Conservation (phyloP, 2,329 filamentous ascomycete species). For the Arthrinium phaeospermum region DNA sequence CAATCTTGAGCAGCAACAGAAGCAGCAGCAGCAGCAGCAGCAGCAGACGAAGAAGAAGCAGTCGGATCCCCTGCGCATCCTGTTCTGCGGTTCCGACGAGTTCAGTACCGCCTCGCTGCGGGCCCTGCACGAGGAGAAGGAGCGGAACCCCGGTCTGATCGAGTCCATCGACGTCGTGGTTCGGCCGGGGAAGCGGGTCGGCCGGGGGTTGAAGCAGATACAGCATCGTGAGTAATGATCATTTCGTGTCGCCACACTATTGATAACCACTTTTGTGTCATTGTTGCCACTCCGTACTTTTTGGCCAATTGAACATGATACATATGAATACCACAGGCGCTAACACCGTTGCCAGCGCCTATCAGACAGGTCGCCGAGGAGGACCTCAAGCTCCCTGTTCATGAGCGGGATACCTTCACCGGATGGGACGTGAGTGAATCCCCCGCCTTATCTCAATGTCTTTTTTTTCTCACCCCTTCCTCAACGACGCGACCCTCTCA, state of each 20-base stretch:
- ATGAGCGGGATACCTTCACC: conserved; percentile 82
- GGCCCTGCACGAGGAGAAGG: conserved; percentile 69
- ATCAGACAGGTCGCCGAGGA: conserved; percentile 69
- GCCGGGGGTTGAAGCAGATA: conserved; percentile 74
- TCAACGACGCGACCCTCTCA: neutral
- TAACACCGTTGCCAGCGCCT: conserved; percentile 62
- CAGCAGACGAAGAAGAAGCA: conserved; percentile 17
- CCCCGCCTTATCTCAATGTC: neutral
- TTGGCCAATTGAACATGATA: neutral
- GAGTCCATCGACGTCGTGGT: conserved; percentile 86
- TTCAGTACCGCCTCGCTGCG: conserved; percentile 83
- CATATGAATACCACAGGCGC: neutral
- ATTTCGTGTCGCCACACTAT: neutral
- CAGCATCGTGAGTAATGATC: conserved; percentile 59
- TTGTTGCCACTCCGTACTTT: neutral
- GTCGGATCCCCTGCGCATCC: conserved; percentile 73
- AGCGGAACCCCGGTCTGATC: conserved; percentile 59
- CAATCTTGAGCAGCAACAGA: neutral
- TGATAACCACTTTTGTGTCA: neutral
- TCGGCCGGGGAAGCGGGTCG: conserved; percentile 76
- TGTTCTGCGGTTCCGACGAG: conserved; percentile 93
- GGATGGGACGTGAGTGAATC: conserved; percentile 70
- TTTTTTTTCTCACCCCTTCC: conserved; percentile 18
- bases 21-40: no score
- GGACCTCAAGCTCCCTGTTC: conserved; percentile 68